Base-by-base conservation (phyloP, 2,329 filamentous ascomycete species). In the Penicillium sp. region DNA sequence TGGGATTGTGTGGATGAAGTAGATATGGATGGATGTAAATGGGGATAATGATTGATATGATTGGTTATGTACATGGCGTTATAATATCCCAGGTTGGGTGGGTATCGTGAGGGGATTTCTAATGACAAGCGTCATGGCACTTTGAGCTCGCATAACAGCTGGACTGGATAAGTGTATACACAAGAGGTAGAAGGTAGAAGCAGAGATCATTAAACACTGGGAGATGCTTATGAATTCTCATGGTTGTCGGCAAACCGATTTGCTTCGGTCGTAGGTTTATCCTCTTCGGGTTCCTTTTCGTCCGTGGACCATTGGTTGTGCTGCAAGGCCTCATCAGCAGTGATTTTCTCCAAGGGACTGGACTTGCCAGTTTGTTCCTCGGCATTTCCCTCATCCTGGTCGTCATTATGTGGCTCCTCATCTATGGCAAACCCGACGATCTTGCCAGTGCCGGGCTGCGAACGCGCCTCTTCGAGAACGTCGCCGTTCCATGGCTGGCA, bases 401-500 rank as follows among this genome's bases (percentile, higher is more conserved):
- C 33, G 19, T 70, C 61, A 24, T 56, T 59, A 45, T 62, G 65
- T 4, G 59, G 45, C 38, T 70, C 70, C 9, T 69, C 69, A 42
- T 75, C 72, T n/a, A 77, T 70, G 28, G 73, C 75, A 62, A 80
- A 80, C 33, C 77, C 78, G n/a, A 80, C 78, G 56, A 75, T 77
- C 63, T 79, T 80, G 22, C 76, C 77, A 13, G 70, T 73, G 9
- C 70, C 72, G 19, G 76, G 71, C 47, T 73, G 71, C 5, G 73
- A 72, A 9, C 72, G 73, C 44, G 68, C 62, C 60, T 79, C 78
- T 65, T 80, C 77, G 17, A 97, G 77, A 19, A 98, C 91, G 77
- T 97, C 95, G 26, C 95, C 95, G 69, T 84, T 88, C 95, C 95
- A 99, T 0, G 95, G 92, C 75, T 88, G 89, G 77, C 94, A 98